Evolutionary conservation across 306 rosid genomes (phyloP).

Genomic region (Cyclanthera cordifolia): DNA sequence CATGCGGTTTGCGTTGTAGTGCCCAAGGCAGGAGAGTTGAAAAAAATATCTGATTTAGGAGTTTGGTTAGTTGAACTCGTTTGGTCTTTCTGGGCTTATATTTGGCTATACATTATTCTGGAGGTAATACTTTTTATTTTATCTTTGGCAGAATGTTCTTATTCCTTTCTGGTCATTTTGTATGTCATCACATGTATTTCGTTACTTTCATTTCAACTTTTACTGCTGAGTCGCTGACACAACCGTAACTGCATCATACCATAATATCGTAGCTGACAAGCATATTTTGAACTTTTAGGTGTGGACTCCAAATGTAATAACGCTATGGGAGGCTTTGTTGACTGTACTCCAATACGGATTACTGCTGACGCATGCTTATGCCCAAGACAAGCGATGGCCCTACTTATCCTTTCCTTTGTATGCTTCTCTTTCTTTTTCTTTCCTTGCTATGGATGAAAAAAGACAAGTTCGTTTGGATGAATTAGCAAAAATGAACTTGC

Average conservation of each 20-base stretch:
- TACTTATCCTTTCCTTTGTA: slow-evolving; percentile 78
- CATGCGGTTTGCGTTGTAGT: slow-evolving; percentile 85
- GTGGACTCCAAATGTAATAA: slow-evolving; percentile 85
- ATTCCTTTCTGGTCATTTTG: slow-evolving; percentile 4
- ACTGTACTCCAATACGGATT: slow-evolving; percentile 78
- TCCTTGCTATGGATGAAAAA: background rate
- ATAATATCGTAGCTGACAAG: background rate
- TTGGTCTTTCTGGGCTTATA: slow-evolving; percentile 98
- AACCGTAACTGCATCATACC: background rate
- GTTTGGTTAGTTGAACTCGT: slow-evolving; percentile 92
- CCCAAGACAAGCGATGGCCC: slow-evolving; percentile 96
- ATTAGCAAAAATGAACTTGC: background rate
- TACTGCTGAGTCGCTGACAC: background rate
- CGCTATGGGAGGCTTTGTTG: slow-evolving; percentile 85
- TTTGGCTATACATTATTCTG: slow-evolving; percentile 86
- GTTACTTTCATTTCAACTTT: background rate
- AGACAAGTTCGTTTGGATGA: slow-evolving; percentile 8
- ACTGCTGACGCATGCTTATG: slow-evolving; percentile 82
- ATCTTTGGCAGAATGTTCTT: slow-evolving; percentile 11
- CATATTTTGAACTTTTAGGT: slow-evolving; percentile 31
- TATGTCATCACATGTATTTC: background rate
- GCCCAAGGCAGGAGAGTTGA: slow-evolving; percentile 79
- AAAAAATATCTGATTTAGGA: slow-evolving; percentile 84
- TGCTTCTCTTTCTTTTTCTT: slow-evolving; percentile 11
- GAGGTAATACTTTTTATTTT: slow-evolving; percentile 43